phyloP scores from a whole-genome alignment of 2,329 filamentous ascomycete genomes.

The Bipolaris oryzae region DNA sequence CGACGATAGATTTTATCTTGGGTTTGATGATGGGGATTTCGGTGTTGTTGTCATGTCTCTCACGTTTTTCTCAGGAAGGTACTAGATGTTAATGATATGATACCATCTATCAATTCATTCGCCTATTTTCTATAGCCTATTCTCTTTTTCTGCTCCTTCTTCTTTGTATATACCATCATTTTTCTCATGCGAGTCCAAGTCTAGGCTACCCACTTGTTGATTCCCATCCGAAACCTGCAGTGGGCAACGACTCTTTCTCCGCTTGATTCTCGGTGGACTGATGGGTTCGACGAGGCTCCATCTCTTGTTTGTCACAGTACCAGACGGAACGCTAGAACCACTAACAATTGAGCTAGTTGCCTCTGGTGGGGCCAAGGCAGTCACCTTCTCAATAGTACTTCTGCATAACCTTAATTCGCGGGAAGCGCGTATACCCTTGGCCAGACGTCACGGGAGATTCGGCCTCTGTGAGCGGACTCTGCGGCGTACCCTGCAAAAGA shows the following conservation, averaged over 20 bases:
- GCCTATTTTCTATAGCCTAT: too few relatives aligned
- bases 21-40: too few relatives aligned
- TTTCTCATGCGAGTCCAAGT: conserved; percentile 21
- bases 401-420: conserved; percentile 6
- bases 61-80: too few relatives aligned
- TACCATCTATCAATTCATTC: too few relatives aligned
- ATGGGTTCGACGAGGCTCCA: conserved; percentile 14
- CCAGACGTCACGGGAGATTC: neutral
- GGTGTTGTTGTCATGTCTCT: too few relatives aligned
- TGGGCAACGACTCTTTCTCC: conserved; percentile 19
- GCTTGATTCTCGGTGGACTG: conserved; percentile 30
- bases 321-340: neutral
- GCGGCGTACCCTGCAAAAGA: conserved; percentile 15
- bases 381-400: too few relatives aligned
- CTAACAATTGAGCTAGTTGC: too few relatives aligned
- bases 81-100: too few relatives aligned
- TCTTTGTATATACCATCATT: conserved; percentile 26
- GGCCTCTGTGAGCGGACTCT: neutral
- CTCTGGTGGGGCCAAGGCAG: too few relatives aligned
- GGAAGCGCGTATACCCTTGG: conserved; percentile 26
- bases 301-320: conserved; percentile 5
- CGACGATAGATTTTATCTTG: too few relatives aligned
- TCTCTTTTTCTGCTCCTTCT: conserved; percentile 2
- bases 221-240: conserved; percentile 20
- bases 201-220: conserved; percentile 17